Conservation (phyloP, 2,329 filamentous ascomycete genomes). For the Apiospora sp. region DNA sequence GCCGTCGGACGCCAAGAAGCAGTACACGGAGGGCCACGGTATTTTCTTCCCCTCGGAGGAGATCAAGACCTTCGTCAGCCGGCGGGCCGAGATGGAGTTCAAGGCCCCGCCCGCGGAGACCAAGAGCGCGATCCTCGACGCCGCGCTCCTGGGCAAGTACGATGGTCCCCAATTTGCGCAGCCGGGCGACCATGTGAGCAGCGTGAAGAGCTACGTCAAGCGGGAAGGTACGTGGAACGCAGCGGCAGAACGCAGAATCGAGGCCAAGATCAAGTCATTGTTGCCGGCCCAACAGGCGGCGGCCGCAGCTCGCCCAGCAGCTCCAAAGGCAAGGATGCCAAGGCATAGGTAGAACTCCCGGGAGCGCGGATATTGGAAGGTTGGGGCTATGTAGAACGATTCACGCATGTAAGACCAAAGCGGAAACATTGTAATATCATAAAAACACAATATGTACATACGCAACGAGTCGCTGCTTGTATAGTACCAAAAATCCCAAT, state of each 20-base stretch:
- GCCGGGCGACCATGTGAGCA: slow-evolving; percentile 35
- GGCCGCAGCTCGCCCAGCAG: background rate
- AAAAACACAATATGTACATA: slow-evolving; percentile 9
- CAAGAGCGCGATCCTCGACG: slow-evolving; percentile 46
- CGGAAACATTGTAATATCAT: slow-evolving; percentile 18
- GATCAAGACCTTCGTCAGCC: slow-evolving; percentile 42
- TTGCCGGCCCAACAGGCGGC: background rate
- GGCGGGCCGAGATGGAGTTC: slow-evolving; percentile 31
- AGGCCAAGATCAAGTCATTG: slow-evolving; percentile 34
- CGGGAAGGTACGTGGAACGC: slow-evolving; percentile 44
- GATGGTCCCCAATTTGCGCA: slow-evolving; percentile 41
- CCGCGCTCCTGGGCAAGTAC: slow-evolving; percentile 49
- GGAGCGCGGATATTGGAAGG: background rate
- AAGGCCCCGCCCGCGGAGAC: slow-evolving; percentile 35
- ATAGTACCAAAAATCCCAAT: slow-evolving; percentile 14
- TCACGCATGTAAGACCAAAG: slow-evolving; percentile 14
- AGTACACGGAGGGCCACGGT: slow-evolving; percentile 40
- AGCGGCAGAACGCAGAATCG: slow-evolving; percentile 35
- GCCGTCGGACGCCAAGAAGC: slow-evolving; percentile 36
- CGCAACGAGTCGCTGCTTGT: slow-evolving; percentile 12
- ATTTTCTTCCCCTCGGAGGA: slow-evolving; percentile 48
- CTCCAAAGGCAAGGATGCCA: background rate
- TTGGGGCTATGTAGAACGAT: background rate
- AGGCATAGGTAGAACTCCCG: slow-evolving; percentile 5
- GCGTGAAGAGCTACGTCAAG: slow-evolving; percentile 46